Conservation (phyloP, 352 stramenopile genomes). For the Pythium diclinum region DNA sequence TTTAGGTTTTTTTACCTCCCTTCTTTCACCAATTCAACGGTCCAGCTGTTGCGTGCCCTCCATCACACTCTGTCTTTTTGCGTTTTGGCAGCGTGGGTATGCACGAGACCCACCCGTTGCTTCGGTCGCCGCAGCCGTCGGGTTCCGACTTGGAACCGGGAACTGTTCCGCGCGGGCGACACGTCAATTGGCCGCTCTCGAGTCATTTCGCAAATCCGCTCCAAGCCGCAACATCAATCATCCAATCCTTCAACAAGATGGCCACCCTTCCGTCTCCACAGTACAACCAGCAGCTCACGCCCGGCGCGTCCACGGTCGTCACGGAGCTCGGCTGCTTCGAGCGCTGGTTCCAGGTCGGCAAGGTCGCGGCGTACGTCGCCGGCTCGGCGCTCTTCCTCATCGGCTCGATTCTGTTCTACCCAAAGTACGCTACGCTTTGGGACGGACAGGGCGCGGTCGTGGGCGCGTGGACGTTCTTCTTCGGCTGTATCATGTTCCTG, state of each 20-base stretch:
- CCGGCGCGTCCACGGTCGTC: slow-evolving; percentile 18
- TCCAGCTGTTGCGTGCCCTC: not conserved
- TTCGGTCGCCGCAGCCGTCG: not conserved
- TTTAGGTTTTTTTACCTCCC: not conserved
- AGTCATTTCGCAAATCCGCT: slow-evolving; percentile 19
- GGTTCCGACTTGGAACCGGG: not conserved
- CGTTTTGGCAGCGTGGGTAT: slow-evolving; percentile 8
- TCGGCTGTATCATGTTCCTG: slow-evolving; percentile 72
- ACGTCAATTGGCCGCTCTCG: not conserved
- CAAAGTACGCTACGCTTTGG: slow-evolving; percentile 62
- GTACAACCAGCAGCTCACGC: slow-evolving; percentile 32
- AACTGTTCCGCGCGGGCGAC: not conserved
- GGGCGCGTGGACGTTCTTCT: slow-evolving; percentile 63
- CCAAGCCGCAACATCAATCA: slow-evolving; percentile 18
- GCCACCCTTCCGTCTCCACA: slow-evolving; percentile 18
- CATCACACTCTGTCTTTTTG: slow-evolving; percentile 11
- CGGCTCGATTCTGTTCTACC: slow-evolving; percentile 82
- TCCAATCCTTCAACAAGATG: not conserved
- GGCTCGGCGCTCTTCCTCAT: slow-evolving; percentile 71
- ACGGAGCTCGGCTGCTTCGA: slow-evolving; percentile 30
- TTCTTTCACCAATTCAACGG: not conserved
- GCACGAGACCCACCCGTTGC: slow-evolving; percentile 26
- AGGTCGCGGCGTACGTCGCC: slow-evolving; percentile 52
- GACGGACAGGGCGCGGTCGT: slow-evolving; percentile 58
- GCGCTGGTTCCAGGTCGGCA: slow-evolving; percentile 50